A percentile compares a stretch with the other conserved stretches of the same genome.
Conservation (phyloP, 345 rosid species). For the Luvunga scandens region DNA sequence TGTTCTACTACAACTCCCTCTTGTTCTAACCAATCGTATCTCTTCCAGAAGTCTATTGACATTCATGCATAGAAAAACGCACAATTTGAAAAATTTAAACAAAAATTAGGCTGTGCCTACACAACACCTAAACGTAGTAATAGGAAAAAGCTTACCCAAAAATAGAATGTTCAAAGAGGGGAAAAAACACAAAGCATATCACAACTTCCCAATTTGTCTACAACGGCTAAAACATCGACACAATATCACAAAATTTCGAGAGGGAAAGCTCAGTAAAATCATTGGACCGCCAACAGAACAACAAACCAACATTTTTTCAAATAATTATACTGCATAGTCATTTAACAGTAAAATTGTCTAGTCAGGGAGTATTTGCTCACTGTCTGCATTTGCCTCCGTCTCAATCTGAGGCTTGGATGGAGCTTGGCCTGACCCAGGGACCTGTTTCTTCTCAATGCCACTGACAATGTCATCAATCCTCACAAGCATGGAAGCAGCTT, state of each 20-base stretch:
- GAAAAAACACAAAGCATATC: neutral
- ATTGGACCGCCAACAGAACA: neutral
- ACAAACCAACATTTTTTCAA: neutral
- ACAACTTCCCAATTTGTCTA: neutral
- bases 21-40: too few species aligned
- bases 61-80: too few species aligned
- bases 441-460: constrained; percentile 92
- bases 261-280: neutral
- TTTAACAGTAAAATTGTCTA: constrained; percentile 13
- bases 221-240: neutral
- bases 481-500: constrained; percentile 91
- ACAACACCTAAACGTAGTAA: too few species aligned
- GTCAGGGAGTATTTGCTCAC: constrained; percentile 89
- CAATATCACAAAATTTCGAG: neutral
- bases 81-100: too few species aligned
- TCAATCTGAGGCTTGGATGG: constrained; percentile 74
- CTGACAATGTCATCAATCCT: constrained; percentile 96
- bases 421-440: constrained; percentile 64
- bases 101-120: too few species aligned
- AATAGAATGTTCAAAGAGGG: too few species aligned
- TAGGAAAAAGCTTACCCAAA: too few species aligned
- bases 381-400: constrained; percentile 90
- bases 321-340: neutral
- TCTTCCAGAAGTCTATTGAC: too few species aligned
- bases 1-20: too few species aligned